Conservation (phyloP, 768 basidiomycete species). For the Cystobasidiopsis lactophilus region DNA sequence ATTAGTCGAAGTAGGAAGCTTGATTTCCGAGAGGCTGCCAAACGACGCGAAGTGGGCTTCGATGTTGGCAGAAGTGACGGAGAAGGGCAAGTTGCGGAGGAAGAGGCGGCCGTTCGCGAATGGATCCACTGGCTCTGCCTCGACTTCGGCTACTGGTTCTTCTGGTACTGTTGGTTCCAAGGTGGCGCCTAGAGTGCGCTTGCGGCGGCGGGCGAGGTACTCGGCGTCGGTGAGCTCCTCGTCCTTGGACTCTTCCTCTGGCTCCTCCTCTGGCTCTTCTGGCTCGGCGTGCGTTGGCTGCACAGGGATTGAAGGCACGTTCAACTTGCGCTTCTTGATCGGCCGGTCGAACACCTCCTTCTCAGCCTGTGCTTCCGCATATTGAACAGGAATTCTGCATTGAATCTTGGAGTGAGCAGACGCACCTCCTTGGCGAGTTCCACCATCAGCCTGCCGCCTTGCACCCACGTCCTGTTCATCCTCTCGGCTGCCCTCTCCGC, state of each 20-base stretch:
- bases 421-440: conserved; percentile 49
- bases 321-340: conserved; percentile 14
- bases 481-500: conserved; percentile 53
- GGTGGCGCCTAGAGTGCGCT: conserved; percentile 11
- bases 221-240: conserved; percentile 24
- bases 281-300: background rate
- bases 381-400: background rate
- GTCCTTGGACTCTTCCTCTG: conserved; percentile 12
- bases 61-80: conserved; percentile 52
- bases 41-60: conserved; percentile 40
- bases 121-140: background rate
- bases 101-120: conserved; percentile 37
- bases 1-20: background rate
- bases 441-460: conserved; percentile 52
- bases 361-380: background rate
- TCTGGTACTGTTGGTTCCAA: conserved; percentile 5
- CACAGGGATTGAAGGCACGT: background rate
- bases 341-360: background rate
- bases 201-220: conserved; percentile 23
- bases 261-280: background rate
- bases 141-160: background rate
- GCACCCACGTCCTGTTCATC: conserved; percentile 68
- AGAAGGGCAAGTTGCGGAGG: conserved; percentile 81
- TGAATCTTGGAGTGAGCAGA: too few species aligned
- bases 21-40: conserved; percentile 55